phyloP scores from a whole-genome alignment of 2,329 filamentous ascomycete genomes.

The Aspergillus eucalypticola region DNA sequence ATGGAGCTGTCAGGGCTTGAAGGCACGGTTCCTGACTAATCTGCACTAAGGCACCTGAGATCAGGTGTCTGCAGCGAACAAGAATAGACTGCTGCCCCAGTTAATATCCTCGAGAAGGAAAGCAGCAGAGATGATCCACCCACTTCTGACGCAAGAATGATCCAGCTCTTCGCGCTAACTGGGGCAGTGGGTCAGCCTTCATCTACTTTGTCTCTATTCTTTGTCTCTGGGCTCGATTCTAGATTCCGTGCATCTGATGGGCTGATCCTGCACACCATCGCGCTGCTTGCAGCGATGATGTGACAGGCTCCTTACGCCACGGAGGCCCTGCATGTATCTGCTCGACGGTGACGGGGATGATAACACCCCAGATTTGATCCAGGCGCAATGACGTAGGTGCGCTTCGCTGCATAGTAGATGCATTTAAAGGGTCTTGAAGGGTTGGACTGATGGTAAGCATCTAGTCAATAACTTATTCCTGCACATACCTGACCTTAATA shows the following conservation, averaged over 20 bases:
- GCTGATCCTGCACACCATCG: not conserved
- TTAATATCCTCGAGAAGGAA: not conserved
- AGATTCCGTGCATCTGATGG: not conserved
- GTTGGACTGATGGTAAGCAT: not conserved
- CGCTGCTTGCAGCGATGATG: not conserved
- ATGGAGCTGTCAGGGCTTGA: not conserved
- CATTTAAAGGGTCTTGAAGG: not conserved
- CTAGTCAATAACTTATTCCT: not conserved
- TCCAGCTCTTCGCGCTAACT: not conserved
- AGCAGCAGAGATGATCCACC: not conserved
- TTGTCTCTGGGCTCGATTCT: not conserved
- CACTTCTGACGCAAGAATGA: not conserved
- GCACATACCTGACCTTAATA: not conserved
- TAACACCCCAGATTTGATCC: not conserved
- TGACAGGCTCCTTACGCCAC: not conserved
- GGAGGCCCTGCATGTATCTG: not conserved
- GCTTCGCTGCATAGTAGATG: not conserved
- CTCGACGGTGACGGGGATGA: not conserved
- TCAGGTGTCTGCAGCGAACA: not conserved
- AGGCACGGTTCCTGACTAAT: not conserved
- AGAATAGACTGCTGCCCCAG: not conserved
- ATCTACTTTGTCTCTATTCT: not conserved
- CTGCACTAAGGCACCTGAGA: not conserved
- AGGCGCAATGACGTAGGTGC: not conserved
- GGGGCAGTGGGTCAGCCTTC: not conserved